Percentiles rank a stretch among this genome's conserved stretches.
Evolutionary conservation across 371 early-diverging fungal genomes (phyloP).

Genomic region (Dichotomocladium elegans): DNA sequence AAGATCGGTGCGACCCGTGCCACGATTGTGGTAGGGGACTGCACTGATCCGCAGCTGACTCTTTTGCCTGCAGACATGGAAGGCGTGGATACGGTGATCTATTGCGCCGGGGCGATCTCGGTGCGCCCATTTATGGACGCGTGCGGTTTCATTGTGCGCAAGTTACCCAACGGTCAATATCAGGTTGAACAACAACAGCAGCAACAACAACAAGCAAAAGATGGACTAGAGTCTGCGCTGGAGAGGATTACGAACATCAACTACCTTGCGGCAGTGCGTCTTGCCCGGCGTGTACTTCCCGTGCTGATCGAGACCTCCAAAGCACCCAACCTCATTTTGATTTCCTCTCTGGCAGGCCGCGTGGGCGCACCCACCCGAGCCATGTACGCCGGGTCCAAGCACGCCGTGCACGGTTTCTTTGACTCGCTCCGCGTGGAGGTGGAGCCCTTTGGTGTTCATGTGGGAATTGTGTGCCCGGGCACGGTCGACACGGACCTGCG

Average conservation of each 20-base stretch:
- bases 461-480: slow-evolving; percentile 73
- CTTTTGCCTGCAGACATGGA: slow-evolving; percentile 13
- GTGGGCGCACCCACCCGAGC: slow-evolving; percentile 81
- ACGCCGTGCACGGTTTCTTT: slow-evolving; percentile 85
- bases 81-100: slow-evolving; percentile 61
- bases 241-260: slow-evolving; percentile 59
- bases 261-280: slow-evolving; percentile 57
- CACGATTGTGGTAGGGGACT: slow-evolving; percentile 23
- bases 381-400: slow-evolving; percentile 79
- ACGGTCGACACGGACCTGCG: slow-evolving; percentile 77
- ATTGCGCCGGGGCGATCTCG: slow-evolving; percentile 70
- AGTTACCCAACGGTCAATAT: slow-evolving; percentile 4
- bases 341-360: slow-evolving; percentile 80
- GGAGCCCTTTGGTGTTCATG: slow-evolving; percentile 46
- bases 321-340: slow-evolving; percentile 64
- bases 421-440: slow-evolving; percentile 80
- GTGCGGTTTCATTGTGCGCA: slow-evolving; percentile 26
- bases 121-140: slow-evolving; percentile 55
- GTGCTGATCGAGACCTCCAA: slow-evolving; percentile 41
- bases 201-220: background rate
- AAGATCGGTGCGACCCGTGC: slow-evolving; percentile 19
- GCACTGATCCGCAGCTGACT: slow-evolving; percentile 21
- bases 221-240: slow-evolving; percentile 22
- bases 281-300: slow-evolving; percentile 61
- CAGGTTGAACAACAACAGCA: background rate